Conservation (phyloP, 2,329 filamentous ascomycete species). For the Nemania abortiva region DNA sequence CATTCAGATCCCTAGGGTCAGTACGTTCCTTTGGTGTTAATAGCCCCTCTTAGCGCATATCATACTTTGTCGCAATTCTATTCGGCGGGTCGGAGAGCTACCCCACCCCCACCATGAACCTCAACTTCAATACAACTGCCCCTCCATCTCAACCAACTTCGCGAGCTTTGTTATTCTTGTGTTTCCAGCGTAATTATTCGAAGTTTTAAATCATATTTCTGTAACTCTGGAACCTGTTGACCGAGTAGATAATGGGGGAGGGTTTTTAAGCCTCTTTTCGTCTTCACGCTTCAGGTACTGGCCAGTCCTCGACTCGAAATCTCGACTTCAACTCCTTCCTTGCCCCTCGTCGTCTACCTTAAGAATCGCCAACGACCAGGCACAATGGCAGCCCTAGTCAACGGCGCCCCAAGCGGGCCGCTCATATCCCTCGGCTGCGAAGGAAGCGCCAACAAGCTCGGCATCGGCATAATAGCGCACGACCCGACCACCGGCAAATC, state of each 20-base stretch:
- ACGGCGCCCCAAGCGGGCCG: slow-evolving; percentile 41
- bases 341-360: background rate
- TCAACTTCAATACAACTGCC: slow-evolving; percentile 28
- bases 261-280: background rate
- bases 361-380: slow-evolving; percentile 11
- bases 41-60: slow-evolving; percentile 19
- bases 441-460: slow-evolving; percentile 97
- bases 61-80: slow-evolving; percentile 6
- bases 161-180: slow-evolving; percentile 7
- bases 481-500: slow-evolving; percentile 66
- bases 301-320: background rate
- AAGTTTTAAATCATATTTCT: background rate
- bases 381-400: slow-evolving; percentile 19
- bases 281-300: background rate
- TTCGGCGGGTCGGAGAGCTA: background rate
- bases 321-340: slow-evolving; percentile 7
- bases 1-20: background rate
- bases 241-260: background rate
- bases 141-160: slow-evolving; percentile 33
- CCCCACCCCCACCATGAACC: slow-evolving; percentile 39
- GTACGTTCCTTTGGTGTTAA: background rate
- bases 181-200: background rate
- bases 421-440: slow-evolving; percentile 74
- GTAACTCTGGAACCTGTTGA: background rate
- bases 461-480: slow-evolving; percentile 91